phyloP scores from a whole-genome alignment of 768 basidiomycete species.

The Mycena polygramma region DNA sequence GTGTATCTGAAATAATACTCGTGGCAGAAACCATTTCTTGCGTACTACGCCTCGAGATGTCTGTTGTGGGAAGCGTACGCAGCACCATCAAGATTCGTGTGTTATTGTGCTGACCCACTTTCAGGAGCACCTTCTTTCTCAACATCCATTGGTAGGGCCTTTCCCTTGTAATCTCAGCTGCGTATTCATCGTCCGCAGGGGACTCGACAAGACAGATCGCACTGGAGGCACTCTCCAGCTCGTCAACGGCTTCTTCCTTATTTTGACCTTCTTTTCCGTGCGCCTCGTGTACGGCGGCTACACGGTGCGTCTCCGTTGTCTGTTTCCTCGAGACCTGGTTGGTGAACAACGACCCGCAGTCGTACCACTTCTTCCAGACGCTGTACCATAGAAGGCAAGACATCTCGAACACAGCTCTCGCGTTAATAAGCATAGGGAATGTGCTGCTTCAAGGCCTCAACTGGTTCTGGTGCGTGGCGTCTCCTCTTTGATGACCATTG shows the following conservation, averaged over 20 bases:
- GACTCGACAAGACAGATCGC: conserved; percentile 80
- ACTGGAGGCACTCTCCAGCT: conserved; percentile 79
- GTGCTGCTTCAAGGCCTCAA: conserved; percentile 79
- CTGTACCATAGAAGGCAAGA: conserved; percentile 67
- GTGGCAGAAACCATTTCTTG: conserved; percentile 75
- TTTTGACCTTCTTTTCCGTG: conserved; percentile 76
- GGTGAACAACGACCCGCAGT: conserved; percentile 54
- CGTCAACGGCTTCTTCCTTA: conserved; percentile 77
- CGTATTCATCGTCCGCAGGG: conserved; percentile 56
- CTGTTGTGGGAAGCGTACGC: conserved; percentile 85
- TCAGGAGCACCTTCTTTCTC: conserved; percentile 86
- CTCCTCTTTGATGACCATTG: conserved; percentile 6
- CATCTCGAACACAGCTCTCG: conserved; percentile 64
- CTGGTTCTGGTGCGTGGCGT: conserved; percentile 75
- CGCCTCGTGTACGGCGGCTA: conserved; percentile 79
- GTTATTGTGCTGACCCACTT: conserved; percentile 16
- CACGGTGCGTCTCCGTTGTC: conserved; percentile 45
- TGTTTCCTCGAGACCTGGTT: neutral
- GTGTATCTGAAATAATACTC: conserved; percentile 6
- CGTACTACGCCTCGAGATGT: conserved; percentile 84
- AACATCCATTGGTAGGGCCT: conserved; percentile 82
- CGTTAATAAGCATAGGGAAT: conserved; percentile 71
- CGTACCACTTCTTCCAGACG: conserved; percentile 73
- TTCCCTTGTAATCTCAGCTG: neutral
- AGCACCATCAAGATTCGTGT: neutral